These are phyloP conservation scores for Eucalyptus curtisii DNA, from an alignment of 345 rosid genomes.

Conservation along the genomic window DNA sequence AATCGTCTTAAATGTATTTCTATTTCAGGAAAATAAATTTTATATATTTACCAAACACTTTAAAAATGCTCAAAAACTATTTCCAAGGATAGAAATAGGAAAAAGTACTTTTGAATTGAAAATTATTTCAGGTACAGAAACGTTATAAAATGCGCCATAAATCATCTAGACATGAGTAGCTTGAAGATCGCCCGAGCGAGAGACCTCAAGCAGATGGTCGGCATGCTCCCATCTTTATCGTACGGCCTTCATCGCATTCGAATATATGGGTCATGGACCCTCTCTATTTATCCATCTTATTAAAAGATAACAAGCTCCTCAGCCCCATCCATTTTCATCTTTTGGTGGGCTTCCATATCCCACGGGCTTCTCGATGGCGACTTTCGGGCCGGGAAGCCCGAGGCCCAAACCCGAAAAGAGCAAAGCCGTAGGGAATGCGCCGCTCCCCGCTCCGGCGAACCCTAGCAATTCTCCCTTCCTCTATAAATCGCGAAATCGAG, in stretches of 20 bases:
- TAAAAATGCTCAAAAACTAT: no score
- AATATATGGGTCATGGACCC: not conserved
- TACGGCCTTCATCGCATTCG: not conserved
- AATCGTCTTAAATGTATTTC: no score
- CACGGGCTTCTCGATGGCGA: not conserved
- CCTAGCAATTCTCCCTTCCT: not conserved
- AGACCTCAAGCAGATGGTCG: not conserved
- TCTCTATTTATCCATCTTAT: not conserved
- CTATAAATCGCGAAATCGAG: not conserved
- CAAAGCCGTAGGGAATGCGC: not conserved
- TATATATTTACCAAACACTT: no score
- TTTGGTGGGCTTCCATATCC: not conserved
- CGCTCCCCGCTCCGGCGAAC: not conserved
- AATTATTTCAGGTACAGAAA: no score
- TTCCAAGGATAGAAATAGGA: no score
- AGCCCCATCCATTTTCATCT: not conserved
- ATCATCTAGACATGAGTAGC: not conserved
- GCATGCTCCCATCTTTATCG: not conserved
- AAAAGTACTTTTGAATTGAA: no score
- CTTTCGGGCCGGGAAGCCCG: not conserved
- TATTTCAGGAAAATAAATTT: no score
- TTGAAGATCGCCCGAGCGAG: not conserved
- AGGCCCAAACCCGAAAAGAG: not conserved
- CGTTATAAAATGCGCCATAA: not conserved
- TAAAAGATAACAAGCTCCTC: not conserved